A percentile compares a stretch with the other conserved stretches of the same genome.
phyloP scores from a whole-genome alignment of 2,329 filamentous ascomycete genomes.

The Fusarium protoensiforme region DNA sequence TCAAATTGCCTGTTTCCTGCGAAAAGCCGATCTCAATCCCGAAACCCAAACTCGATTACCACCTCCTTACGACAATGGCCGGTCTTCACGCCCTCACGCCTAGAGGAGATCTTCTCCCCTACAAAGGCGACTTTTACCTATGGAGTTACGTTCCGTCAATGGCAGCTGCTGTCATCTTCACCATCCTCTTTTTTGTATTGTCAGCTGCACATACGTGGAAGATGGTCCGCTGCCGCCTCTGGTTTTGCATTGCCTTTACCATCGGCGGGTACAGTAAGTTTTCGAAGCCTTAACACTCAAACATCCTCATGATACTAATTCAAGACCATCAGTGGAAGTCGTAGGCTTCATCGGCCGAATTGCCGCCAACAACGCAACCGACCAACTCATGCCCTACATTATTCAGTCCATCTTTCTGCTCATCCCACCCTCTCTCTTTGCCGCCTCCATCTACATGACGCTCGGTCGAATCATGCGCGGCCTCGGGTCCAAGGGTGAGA shows the following conservation, averaged over 20 bases:
- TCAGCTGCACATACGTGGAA: constrained; percentile 52
- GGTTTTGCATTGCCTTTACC: constrained; percentile 57
- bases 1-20: too few relatives aligned
- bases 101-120: constrained; percentile 10
- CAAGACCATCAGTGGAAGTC: constrained; percentile 49
- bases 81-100: neutral
- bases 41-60: neutral
- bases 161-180: constrained; percentile 54
- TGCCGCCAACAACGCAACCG: constrained; percentile 35
- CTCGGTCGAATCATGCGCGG: constrained; percentile 52
- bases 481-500: constrained; percentile 40
- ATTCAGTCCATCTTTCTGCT: constrained; percentile 47
- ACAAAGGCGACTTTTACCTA: constrained; percentile 41
- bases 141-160: constrained; percentile 53
- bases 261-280: constrained; percentile 52
- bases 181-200: constrained; percentile 51
- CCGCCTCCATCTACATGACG: constrained; percentile 59
- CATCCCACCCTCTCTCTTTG: constrained; percentile 49
- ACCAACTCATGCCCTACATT: constrained; percentile 43
- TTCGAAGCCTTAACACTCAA: too few relatives aligned
- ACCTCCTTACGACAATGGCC: neutral
- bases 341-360: constrained; percentile 48
- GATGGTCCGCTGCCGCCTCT: constrained; percentile 53
- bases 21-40: neutral
- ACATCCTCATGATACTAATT: neutral